These are phyloP conservation scores for Straminergon stramineum DNA, from an alignment of 225 moss, liverwort and hornwort genomes.

Conservation along the genomic window DNA sequence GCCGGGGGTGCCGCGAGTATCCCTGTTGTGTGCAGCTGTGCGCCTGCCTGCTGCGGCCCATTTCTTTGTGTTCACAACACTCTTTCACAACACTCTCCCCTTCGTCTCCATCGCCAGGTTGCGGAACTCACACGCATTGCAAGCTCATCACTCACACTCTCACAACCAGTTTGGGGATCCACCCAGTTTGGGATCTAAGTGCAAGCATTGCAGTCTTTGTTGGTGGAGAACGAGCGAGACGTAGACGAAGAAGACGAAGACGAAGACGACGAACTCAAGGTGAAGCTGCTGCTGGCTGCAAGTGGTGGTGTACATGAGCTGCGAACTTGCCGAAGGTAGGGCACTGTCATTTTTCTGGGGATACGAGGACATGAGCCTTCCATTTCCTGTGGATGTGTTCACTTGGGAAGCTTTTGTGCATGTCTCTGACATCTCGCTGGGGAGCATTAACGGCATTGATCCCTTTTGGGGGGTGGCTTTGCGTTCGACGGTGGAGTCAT, in stretches of 20 bases:
- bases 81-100: neutral
- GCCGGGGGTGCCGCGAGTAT: neutral
- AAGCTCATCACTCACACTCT: neutral
- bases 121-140: neutral
- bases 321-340: neutral
- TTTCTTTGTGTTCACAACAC: slow-evolving; percentile 19
- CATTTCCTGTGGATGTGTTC: neutral
- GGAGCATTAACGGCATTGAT: neutral
- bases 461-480: neutral
- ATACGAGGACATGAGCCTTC: neutral
- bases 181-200: neutral
- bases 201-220: neutral
- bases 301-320: neutral
- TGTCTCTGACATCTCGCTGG: neutral
- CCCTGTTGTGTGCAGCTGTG: slow-evolving; percentile 19
- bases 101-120: neutral
- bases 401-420: neutral
- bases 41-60: neutral
- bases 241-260: neutral
- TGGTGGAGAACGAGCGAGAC: neutral
- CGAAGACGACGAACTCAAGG: neutral
- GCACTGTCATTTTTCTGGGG: neutral
- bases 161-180: neutral
- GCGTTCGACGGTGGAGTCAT: neutral
- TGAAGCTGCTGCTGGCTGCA: neutral